Base-by-base conservation (phyloP, 495 filamentous ascomycete genomes). In the Beverwykella pulmonaria region DNA sequence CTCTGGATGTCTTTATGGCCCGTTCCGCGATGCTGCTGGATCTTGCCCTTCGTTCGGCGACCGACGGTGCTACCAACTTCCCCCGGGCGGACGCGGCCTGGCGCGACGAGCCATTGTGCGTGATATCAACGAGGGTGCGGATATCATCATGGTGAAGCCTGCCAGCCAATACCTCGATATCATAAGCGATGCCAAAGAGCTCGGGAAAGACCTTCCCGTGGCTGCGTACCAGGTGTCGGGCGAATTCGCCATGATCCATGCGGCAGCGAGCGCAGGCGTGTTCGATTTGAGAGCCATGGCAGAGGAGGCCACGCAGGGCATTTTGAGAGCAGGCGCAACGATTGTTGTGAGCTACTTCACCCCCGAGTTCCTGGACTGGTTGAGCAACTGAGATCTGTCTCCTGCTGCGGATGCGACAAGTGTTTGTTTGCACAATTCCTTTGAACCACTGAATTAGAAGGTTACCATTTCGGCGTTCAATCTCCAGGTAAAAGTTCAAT, bases 131-230 rank as follows among this genome's bases (percentile, higher is more conserved):
- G 94, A 98, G 76, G 94, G 94, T 23, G 94, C 94, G 17, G 94
- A 98, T 75, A 92, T 97, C 67, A 96, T 98, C 72, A 97, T 98
- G 95, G 94, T 98, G 46, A 98, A 98, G 79, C 94, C 94, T 1
- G 93, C 94, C 10, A 88, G 88, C 62, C 91, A 92, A 72, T 98
- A 96, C 73, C 81, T 98, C 25, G 95, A 98, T 75, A 94, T 98
- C 71, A 97, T 98, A 69, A 88, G 89, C 57, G 94, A 98, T 77
- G 95, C 94, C 29, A 96, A 94, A 80, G 91, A 97, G 53, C 83
- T 97, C 57, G 93, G 92, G 22, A 86, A 86, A 67, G 90, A 97
- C 78, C 80, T 98, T 73, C 94, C 94, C 17, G 80, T 98, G 55
- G 92, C 93, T 2, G 93, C 94, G 22, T 98, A 98, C 74, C 94